Evolutionary conservation across 176 grass and related monocot species (phyloP), one percentile per base, ranked within the genome.

Genomic region (Echinochloa phyllopogon): DNA sequence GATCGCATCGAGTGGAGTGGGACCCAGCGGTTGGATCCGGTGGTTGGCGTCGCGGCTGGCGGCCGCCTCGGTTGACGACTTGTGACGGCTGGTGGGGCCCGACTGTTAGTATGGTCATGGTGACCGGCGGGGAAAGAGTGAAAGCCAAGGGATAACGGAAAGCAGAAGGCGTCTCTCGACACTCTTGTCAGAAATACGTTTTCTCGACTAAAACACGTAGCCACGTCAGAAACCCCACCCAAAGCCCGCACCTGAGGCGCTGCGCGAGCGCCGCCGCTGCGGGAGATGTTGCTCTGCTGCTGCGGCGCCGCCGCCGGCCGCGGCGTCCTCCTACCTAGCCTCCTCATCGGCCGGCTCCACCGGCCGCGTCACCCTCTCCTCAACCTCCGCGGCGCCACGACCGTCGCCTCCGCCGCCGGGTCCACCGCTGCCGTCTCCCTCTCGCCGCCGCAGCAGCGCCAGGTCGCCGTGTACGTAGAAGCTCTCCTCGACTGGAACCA

Each of bases 401-500:
- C 33, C 82, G 53, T 85, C 63, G 75, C 41, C 29, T 38, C 48
- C 27, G 8, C 66, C 18, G 23, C 76, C 0, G 13, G 77, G 47
- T 17, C 72, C 20, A 9, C 33, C 56, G 14, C 77, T 41, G 21
- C 79, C 9, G 0, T 75, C 3, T 36, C 83, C 49, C 89, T 96
- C 74, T 91, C 91, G 53, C 57, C 87, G n/a, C 70, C 43, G 51
- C 93, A 94, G 88, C 89, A 82, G 89, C 86, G 82, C 37, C 96
- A 96, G 80, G 89, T 99, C 77, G 80, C 93, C 47, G 76, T 93
- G 44, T 99, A 92, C 70, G 85, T 95, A 17, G 65, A 70, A 24
- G 72, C 91, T 6, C 91, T 99, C 76, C 96, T 96, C 69, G 69
- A 92, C 75, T 94, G 91, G 93, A 99, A 95, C 63, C 91, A 99